Evolutionary conservation across 2,329 filamentous ascomycete species (phyloP).

Genomic region (Penicillium sp.): DNA sequence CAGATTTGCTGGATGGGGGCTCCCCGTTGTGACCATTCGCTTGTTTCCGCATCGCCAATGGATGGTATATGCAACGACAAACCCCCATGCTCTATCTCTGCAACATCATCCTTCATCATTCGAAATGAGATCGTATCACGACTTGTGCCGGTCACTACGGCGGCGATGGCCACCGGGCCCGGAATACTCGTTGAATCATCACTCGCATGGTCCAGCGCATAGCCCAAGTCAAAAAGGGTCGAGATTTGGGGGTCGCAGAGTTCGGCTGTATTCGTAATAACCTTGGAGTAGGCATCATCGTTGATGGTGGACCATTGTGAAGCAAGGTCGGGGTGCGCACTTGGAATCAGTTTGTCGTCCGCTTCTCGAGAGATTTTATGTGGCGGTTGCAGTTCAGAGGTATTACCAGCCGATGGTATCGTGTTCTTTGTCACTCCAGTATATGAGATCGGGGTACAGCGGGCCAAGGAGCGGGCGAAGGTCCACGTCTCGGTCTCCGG

Average conservation of each 20-base stretch:
- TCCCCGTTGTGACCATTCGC: conserved; percentile 50
- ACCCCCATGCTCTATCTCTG: conserved; percentile 19
- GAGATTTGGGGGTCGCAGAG: conserved; percentile 38
- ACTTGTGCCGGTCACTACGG: conserved; percentile 43
- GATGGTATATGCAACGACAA: conserved; percentile 39
- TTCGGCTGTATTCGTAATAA: conserved; percentile 27
- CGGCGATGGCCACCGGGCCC: conserved; percentile 36
- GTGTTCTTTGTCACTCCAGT: conserved; percentile 30
- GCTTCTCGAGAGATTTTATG: conserved; percentile 12
- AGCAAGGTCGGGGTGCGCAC: conserved; percentile 37
- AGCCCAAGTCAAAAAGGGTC: conserved; percentile 50
- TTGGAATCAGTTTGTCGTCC: conserved; percentile 26
- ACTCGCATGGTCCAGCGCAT: conserved; percentile 41
- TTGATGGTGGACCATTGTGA: conserved; percentile 30
- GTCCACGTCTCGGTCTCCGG: conserved; percentile 49
- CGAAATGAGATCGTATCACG: conserved; percentile 50
- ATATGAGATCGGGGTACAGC: conserved; percentile 27
- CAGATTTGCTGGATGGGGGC: conserved; percentile 55
- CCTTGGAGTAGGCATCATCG: conserved; percentile 34
- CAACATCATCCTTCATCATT: conserved; percentile 29
- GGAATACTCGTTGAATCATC: conserved; percentile 25
- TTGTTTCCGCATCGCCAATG: conserved; percentile 42
- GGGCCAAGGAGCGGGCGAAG: conserved; percentile 43
- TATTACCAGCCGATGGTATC: conserved; percentile 23
- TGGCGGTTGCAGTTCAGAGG: conserved; percentile 6